Evolutionary conservation across 148 eudicot genomes (phyloP).

Genomic region (Amaranthus hypochondriacus): DNA sequence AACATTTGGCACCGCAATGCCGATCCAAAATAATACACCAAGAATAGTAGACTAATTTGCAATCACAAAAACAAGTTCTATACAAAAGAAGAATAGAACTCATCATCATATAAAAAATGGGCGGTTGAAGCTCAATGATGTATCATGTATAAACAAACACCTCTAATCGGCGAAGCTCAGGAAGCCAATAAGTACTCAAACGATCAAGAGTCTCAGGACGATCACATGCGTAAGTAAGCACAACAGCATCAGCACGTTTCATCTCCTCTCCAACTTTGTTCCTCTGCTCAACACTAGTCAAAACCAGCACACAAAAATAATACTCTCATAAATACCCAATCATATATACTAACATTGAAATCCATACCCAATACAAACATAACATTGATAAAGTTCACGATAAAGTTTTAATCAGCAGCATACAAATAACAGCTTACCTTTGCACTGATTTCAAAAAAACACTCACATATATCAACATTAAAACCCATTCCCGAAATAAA

Average conservation of each 20-base stretch:
- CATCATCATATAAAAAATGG: not conserved
- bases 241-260: conserved; percentile 82
- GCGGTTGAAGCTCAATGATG: not conserved
- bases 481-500: too few species aligned
- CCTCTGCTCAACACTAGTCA: conserved; percentile 56
- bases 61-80: too few species aligned
- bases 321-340: not conserved
- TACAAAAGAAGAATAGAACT: too few species aligned
- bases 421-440: not conserved
- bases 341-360: not conserved
- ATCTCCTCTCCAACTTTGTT: conserved; percentile 71
- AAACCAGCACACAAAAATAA: not conserved
- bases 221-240: conserved; percentile 93
- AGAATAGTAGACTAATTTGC: too few species aligned
- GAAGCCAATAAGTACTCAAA: conserved; percentile 87
- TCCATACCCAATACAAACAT: not conserved
- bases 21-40: too few species aligned
- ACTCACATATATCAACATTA: too few species aligned
- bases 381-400: not conserved
- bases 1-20: not conserved
- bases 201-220: conserved; percentile 68
- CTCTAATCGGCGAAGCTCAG: conserved; percentile 88
- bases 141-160: conserved; percentile 20
- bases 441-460: too few species aligned
- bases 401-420: not conserved